Evolutionary conservation across 2,329 filamentous ascomycete species (phyloP).

Genomic region (Capronia epimyces): DNA sequence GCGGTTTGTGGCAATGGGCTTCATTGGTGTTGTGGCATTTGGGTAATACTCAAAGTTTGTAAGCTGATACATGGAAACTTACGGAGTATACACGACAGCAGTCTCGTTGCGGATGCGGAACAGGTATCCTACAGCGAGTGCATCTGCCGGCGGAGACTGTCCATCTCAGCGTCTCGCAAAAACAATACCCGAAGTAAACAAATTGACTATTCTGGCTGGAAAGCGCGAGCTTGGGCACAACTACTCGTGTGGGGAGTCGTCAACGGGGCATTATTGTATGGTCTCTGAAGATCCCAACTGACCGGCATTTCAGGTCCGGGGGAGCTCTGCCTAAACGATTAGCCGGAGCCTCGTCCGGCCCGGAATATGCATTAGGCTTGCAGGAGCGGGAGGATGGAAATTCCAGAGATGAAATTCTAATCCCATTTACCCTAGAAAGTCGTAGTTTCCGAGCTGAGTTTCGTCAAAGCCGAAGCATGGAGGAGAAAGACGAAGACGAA

Average conservation of each 20-base stretch:
- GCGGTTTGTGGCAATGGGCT: background rate
- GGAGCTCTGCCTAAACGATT: background rate
- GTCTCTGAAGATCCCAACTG: background rate
- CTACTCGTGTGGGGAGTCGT: constrained; percentile 10
- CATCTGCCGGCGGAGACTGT: constrained; percentile 3
- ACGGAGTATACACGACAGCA: background rate
- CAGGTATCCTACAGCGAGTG: background rate
- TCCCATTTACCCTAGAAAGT: background rate
- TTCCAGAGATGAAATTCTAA: background rate
- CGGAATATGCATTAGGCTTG: background rate
- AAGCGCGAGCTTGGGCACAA: constrained; percentile 18
- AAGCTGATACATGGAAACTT: background rate
- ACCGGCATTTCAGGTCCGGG: background rate
- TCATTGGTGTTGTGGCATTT: background rate
- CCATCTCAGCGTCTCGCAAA: background rate
- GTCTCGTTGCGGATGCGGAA: background rate
- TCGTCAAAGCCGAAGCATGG: too few species aligned
- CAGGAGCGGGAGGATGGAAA: background rate
- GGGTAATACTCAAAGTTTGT: background rate
- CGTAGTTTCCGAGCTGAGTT: background rate
- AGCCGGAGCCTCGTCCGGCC: background rate
- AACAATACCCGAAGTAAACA: constrained; percentile 15
- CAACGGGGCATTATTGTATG: background rate
- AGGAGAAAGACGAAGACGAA: too few species aligned
- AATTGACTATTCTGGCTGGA: constrained; percentile 23